phyloP scores from a whole-genome alignment of 371 early-diverging fungal genomes.

The Mucor racemosus region DNA sequence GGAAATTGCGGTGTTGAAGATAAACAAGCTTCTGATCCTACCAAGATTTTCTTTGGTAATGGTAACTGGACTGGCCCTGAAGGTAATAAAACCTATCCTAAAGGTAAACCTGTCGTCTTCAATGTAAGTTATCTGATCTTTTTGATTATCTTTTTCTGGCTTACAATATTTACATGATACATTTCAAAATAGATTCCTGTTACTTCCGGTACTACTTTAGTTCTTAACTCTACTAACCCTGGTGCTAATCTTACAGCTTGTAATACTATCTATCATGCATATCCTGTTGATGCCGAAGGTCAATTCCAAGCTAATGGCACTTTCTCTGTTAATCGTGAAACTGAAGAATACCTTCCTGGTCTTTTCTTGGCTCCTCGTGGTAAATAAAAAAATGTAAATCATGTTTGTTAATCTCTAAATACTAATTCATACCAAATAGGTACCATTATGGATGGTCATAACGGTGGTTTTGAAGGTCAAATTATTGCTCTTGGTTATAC shows the following conservation, averaged over 20 bases:
- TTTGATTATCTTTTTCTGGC: neutral
- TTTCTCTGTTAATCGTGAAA: conserved; percentile 1
- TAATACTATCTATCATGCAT: conserved; percentile 4
- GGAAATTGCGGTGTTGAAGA: conserved; percentile 3
- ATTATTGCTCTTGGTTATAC: conserved; percentile 4
- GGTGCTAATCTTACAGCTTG: conserved; percentile 3
- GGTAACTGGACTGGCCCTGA: conserved; percentile 5
- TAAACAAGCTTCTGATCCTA: neutral
- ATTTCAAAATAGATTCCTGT: conserved; percentile 8
- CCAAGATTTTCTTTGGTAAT: neutral
- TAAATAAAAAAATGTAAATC: neutral
- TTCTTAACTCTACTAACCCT: conserved; percentile 6
- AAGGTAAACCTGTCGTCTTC: conserved; percentile 7
- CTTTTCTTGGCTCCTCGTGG: conserved; percentile 16
- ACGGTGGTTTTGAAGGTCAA: conserved; percentile 12
- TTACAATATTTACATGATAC: neutral
- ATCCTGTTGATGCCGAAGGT: conserved; percentile 13
- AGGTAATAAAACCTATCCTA: conserved; percentile 1
- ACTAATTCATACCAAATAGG: neutral
- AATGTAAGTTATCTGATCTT: conserved; percentile 1
- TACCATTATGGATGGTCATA: neutral
- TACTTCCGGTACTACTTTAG: conserved; percentile 4
- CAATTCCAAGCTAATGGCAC: conserved; percentile 9
- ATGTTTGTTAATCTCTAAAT: neutral
- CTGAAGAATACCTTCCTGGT: conserved; percentile 6